Conservation (phyloP, 768 basidiomycete genomes). For the Phylloporus sp. region DNA sequence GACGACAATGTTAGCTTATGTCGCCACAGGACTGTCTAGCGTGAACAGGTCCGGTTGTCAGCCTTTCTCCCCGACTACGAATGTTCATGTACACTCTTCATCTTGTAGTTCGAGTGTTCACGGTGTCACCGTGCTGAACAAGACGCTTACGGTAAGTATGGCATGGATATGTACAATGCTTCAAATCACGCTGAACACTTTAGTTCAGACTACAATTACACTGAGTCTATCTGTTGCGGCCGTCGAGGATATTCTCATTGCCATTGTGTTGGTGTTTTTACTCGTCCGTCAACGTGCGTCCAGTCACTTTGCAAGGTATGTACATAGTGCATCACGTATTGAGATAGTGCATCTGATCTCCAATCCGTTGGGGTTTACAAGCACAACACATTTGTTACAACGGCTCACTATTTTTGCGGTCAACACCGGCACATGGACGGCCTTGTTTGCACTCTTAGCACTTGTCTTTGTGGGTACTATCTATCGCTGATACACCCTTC, state of each 20-base stretch:
- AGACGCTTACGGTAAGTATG: not conserved
- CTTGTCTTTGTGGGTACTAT: not conserved
- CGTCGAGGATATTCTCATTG: not conserved
- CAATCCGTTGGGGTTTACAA: not conserved
- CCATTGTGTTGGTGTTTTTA: not conserved
- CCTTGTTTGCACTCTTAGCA: slow-evolving; percentile 42
- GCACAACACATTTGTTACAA: not conserved
- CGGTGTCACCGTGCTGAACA: not conserved
- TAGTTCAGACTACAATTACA: not conserved
- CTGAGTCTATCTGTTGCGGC: not conserved
- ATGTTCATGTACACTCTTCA: not conserved
- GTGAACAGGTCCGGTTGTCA: not conserved
- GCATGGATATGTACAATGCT: not conserved
- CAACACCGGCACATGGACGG: slow-evolving; percentile 41
- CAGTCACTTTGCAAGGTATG: not conserved
- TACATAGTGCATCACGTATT: not conserved
- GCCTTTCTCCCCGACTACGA: not conserved
- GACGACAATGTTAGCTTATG: not conserved
- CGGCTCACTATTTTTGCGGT: slow-evolving; percentile 1
- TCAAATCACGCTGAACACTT: not conserved
- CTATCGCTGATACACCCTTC: not conserved
- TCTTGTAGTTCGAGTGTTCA: not conserved
- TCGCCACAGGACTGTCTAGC: not conserved
- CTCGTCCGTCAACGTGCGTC: not conserved
- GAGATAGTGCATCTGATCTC: not conserved